phyloP scores from a whole-genome alignment of 176 grass and related monocot genomes.

The Musa schizocarpa region DNA sequence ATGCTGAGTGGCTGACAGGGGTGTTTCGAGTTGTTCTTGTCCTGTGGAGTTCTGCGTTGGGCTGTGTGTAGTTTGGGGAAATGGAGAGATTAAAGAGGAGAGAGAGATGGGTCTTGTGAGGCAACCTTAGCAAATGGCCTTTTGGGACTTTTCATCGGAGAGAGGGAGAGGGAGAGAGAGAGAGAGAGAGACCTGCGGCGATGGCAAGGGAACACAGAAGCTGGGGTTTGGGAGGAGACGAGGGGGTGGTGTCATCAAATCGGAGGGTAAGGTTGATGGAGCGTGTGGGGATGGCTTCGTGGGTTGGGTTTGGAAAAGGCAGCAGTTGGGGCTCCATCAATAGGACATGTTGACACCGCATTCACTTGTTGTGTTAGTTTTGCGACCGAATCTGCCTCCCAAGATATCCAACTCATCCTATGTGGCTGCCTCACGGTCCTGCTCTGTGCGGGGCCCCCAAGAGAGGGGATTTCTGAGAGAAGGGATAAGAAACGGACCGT shows the following conservation, averaged over 20 bases:
- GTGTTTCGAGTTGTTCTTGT: neutral
- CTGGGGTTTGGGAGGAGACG: neutral
- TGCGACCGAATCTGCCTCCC: too few species aligned
- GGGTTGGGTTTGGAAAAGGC: neutral
- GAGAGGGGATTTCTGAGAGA: too few species aligned
- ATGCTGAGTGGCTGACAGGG: neutral
- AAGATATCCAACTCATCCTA: too few species aligned
- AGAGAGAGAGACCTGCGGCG: neutral
- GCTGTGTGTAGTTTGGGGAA: constrained; percentile 6
- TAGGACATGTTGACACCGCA: neutral
- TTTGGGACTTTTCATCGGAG: neutral
- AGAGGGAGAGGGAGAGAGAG: too few species aligned
- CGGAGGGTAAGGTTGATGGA: neutral
- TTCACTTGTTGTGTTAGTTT: too few species aligned
- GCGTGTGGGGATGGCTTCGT: too few species aligned
- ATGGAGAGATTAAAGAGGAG: neutral
- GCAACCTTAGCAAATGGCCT: neutral
- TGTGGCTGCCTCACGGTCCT: neutral
- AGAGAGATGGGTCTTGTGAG: neutral
- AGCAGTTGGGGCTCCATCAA: constrained; percentile 3
- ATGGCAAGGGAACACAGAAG: neutral
- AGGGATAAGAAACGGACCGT: too few species aligned
- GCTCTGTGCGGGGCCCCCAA: neutral
- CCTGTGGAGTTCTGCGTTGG: neutral
- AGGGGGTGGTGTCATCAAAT: neutral